Evolutionary conservation across 192 early-diverging fungal species (phyloP).

Genomic region (Coemansia sp.): DNA sequence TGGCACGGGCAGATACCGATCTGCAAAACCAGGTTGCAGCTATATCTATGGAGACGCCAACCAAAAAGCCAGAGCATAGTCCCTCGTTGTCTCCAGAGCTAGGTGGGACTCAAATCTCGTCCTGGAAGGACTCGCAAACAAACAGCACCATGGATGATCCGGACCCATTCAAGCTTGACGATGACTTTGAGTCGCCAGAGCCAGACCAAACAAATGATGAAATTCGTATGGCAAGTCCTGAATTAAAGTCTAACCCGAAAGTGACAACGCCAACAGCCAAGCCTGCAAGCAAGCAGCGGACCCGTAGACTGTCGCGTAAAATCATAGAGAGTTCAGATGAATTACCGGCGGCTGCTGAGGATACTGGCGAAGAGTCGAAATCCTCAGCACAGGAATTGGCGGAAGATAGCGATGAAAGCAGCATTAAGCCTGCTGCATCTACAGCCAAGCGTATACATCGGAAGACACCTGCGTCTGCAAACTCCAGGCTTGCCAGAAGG

Average conservation of each 20-base stretch:
- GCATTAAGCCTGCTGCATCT: not conserved
- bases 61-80: not conserved
- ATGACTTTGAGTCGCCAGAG: constrained; percentile 3
- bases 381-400: not conserved
- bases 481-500: not conserved
- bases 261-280: not conserved
- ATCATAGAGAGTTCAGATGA: constrained; percentile 37
- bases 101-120: not conserved
- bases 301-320: not conserved
- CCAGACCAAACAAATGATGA: not conserved
- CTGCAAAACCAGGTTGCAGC: too few relatives aligned
- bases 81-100: constrained; percentile 8
- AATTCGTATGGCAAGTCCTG: too few relatives aligned
- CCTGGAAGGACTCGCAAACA: not conserved
- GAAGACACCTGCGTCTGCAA: not conserved
- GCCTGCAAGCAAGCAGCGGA: not conserved
- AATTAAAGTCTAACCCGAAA: too few relatives aligned
- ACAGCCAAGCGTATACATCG: not conserved
- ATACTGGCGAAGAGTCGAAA: not conserved
- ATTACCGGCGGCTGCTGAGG: constrained; percentile 2
- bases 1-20: too few relatives aligned
- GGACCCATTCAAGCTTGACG: constrained; percentile 6
- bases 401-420: not conserved
- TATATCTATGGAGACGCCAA: constrained; percentile 6
- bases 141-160: not conserved